Conservation (phyloP, 1,284 basidiomycete genomes). For the Leccinum angustisporum region DNA sequence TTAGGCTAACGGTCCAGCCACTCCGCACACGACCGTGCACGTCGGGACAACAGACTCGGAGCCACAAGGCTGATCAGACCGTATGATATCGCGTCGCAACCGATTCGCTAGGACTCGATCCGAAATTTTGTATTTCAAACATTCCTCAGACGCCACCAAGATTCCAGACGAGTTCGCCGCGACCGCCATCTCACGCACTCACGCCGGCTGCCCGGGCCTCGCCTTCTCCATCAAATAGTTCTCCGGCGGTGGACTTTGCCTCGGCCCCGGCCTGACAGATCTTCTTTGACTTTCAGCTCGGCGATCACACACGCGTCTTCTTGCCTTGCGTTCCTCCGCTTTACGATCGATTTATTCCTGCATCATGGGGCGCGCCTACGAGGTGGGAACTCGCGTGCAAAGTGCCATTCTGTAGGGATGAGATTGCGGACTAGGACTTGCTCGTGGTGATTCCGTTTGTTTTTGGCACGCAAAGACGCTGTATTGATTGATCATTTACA, state of each 20-base stretch:
- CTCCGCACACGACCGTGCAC: not conserved
- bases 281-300: not conserved
- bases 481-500: not conserved
- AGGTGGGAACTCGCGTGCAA: not conserved
- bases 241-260: not conserved
- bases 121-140: not conserved
- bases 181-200: not conserved
- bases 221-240: not conserved
- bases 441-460: not conserved
- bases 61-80: slow-evolving; percentile 9
- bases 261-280: not conserved
- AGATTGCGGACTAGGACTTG: not conserved
- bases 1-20: not conserved
- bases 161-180: not conserved
- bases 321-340: not conserved
- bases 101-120: not conserved
- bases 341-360: slow-evolving; percentile 4
- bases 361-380: not conserved
- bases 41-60: not conserved
- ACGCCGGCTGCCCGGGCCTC: not conserved
- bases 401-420: not conserved
- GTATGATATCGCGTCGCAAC: not conserved
- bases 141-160: not conserved
- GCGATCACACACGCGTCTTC: slow-evolving; percentile 16
- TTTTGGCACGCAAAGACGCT: not conserved